Conservation (phyloP, 2,329 filamentous ascomycete species). For the Septoria linicola region DNA sequence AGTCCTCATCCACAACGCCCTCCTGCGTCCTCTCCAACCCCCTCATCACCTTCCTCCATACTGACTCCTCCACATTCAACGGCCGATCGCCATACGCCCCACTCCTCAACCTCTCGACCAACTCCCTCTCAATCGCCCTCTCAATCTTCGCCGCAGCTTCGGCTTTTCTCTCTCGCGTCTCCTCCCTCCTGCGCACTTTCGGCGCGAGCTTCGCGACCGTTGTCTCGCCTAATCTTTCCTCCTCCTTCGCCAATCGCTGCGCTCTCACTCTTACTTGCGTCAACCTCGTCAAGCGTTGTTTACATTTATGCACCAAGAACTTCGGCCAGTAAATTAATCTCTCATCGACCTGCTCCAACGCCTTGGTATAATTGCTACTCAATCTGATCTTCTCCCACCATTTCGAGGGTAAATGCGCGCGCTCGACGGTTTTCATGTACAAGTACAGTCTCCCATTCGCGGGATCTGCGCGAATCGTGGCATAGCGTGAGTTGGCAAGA, state of each 20-base stretch:
- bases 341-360: conserved; percentile 82
- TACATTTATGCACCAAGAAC: conserved; percentile 90
- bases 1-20: conserved; percentile 77
- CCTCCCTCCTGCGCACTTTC: conserved; percentile 66
- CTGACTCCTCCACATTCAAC: conserved; percentile 87
- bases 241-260: conserved; percentile 79
- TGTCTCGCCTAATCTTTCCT: conserved; percentile 83
- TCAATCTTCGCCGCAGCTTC: conserved; percentile 80
- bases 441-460: conserved; percentile 82
- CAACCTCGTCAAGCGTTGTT: conserved; percentile 87
- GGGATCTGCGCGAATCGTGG: conserved; percentile 81
- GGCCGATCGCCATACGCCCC: conserved; percentile 94
- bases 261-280: conserved; percentile 83
- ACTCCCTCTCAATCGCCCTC: conserved; percentile 88
- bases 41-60: conserved; percentile 96
- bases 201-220: conserved; percentile 86
- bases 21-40: conserved; percentile 86
- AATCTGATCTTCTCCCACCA: conserved; percentile 94
- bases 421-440: conserved; percentile 94
- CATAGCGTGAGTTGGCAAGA: conserved; percentile 87
- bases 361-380: conserved; percentile 85
- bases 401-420: conserved; percentile 81
- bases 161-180: conserved; percentile 51
- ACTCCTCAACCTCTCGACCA: conserved; percentile 85
- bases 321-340: conserved; percentile 91